Percentiles rank a stretch among this genome's conserved stretches.
Evolutionary conservation across 140 eudicot species (phyloP).

Genomic region (Stevia rebaudiana): DNA sequence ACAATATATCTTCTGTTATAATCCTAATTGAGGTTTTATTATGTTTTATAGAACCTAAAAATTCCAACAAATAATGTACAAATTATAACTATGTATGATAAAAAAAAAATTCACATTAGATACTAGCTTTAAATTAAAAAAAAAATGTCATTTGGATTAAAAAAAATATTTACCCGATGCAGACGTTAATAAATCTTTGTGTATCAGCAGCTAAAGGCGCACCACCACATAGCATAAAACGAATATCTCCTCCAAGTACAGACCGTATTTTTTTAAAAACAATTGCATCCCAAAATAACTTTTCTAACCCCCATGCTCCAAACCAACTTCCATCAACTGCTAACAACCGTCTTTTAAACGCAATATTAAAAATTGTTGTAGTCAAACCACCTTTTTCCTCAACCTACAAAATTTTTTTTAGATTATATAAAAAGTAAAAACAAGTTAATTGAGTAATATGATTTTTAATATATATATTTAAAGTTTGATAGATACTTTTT

Average conservation of each 20-base stretch:
- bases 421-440: neutral
- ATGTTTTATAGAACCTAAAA: neutral
- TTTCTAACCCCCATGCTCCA: conserved; percentile 87
- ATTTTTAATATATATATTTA: neutral
- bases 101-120: neutral
- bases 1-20: neutral
- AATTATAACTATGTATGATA: neutral
- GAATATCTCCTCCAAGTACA: conserved; percentile 78
- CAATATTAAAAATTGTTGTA: conserved; percentile 56
- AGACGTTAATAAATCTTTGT: conserved; percentile 77
- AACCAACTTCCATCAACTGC: conserved; percentile 85
- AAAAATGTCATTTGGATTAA: neutral
- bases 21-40: neutral
- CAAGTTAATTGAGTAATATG: neutral
- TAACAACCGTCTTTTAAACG: conserved; percentile 57
- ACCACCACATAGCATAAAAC: conserved; percentile 92
- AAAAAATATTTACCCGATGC: conserved; percentile 61
- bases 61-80: neutral
- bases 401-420: conserved; percentile 38
- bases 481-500: conserved; percentile 47
- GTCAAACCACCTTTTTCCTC: conserved; percentile 77
- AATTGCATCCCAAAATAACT: conserved; percentile 58
- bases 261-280: conserved; percentile 60
- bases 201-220: conserved; percentile 95
- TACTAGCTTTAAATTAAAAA: neutral